These are phyloP conservation scores for Solanum okadae DNA, from an alignment of 257 asterid genomes.

Conservation along the genomic window DNA sequence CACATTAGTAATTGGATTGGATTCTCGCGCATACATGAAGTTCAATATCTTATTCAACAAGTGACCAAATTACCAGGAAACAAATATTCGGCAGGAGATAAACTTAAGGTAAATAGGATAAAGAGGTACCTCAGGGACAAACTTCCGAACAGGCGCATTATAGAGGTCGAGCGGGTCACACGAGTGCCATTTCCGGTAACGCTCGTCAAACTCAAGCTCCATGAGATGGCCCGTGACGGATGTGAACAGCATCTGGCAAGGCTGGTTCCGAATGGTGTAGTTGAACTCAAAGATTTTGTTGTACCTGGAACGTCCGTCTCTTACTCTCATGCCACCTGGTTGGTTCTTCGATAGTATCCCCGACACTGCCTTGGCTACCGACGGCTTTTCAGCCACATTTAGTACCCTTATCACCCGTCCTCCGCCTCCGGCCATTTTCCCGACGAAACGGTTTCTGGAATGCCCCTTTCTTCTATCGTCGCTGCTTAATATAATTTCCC, in stretches of 20 bases:
- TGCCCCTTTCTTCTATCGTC: neutral
- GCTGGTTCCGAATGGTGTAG: slow-evolving; percentile 44
- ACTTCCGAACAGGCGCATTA: slow-evolving; percentile 70
- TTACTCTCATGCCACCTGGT: slow-evolving; percentile 46
- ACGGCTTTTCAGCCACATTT: slow-evolving; percentile 99
- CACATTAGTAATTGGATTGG: neutral
- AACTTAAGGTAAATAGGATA: neutral
- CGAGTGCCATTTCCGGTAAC: slow-evolving; percentile 87
- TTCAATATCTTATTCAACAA: neutral
- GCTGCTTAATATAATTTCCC: neutral
- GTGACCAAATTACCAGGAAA: neutral
- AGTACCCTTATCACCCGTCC: slow-evolving; percentile 55
- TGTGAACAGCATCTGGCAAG: slow-evolving; percentile 75
- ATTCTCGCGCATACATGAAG: neutral
- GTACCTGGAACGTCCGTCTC: slow-evolving; percentile 83
- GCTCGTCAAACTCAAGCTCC: slow-evolving; percentile 88
- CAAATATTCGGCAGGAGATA: neutral
- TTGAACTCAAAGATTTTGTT: slow-evolving; percentile 83
- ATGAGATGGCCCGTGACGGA: slow-evolving; percentile 96
- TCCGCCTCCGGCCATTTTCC: slow-evolving; percentile 24
- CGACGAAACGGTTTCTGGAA: neutral
- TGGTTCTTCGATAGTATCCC: slow-evolving; percentile 67
- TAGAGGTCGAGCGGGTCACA: slow-evolving; percentile 91
- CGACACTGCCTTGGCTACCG: slow-evolving; percentile 89
- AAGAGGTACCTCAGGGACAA: slow-evolving; percentile 65